Evolutionary conservation across 129 eudicot species (phyloP).

Genomic region (Solidago caesia): DNA sequence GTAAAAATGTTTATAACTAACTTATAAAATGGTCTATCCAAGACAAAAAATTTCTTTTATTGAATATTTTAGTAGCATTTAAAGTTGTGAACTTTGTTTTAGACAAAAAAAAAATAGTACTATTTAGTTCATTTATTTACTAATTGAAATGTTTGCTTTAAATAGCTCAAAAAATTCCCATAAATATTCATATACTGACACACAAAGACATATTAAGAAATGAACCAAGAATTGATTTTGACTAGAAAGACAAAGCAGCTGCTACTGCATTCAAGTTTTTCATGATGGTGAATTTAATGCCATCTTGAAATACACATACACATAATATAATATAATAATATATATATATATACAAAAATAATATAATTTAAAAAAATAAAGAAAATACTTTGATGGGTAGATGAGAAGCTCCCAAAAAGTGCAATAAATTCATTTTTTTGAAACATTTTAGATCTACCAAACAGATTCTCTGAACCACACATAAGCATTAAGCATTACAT

Average conservation of each 20-base stretch:
- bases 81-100: neutral
- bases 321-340: neutral
- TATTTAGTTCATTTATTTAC: constrained; percentile 7
- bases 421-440: constrained; percentile 26
- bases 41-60: too few species aligned
- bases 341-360: too few species aligned
- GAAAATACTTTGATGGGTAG: constrained; percentile 14
- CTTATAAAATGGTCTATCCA: neutral
- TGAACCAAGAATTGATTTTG: constrained; percentile 27
- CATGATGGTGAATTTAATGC: constrained; percentile 23
- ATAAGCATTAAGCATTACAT: constrained; percentile 16
- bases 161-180: constrained; percentile 8
- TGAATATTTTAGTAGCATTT: neutral
- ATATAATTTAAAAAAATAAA: neutral
- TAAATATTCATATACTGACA: constrained; percentile 22
- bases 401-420: constrained; percentile 28
- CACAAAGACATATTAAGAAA: constrained; percentile 19
- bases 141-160: constrained; percentile 9
- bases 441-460: constrained; percentile 26
- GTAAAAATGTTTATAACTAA: neutral
- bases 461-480: constrained; percentile 28
- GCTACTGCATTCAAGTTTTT: constrained; percentile 31
- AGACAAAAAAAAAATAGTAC: neutral
- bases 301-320: constrained; percentile 22
- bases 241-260: constrained; percentile 30